Percentiles rank a stretch among this genome's conserved stretches.
Evolutionary conservation across 2,329 filamentous ascomycete genomes (phyloP).

Genomic region (Alternaria rosae): DNA sequence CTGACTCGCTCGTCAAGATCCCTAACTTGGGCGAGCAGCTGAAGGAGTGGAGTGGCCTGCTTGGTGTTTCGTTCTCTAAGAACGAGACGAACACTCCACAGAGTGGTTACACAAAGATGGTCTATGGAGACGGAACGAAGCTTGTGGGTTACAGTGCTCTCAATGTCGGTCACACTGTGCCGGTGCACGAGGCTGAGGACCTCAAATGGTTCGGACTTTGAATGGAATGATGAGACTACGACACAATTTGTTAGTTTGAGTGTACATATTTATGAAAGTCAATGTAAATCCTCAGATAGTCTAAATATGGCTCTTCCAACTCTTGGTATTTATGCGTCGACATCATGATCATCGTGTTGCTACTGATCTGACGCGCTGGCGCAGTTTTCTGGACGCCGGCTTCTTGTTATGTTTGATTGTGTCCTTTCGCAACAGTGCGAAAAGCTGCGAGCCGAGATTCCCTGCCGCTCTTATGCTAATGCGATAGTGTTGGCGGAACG

Average conservation of each 20-base stretch:
- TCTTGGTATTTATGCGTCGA: no score
- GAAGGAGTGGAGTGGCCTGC: conserved; percentile 40
- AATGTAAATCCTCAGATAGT: no score
- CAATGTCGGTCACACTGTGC: conserved; percentile 38
- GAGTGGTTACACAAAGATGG: conserved; percentile 34
- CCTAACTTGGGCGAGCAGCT: conserved; percentile 37
- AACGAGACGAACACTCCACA: conserved; percentile 32
- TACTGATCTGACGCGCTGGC: no score
- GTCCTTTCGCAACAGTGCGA: no score
- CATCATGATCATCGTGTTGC: no score
- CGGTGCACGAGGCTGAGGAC: conserved; percentile 17
- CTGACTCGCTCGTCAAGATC: conserved; percentile 41
- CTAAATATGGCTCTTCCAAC: no score
- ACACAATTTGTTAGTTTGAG: background rate
- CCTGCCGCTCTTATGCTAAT: no score
- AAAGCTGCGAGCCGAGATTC: no score
- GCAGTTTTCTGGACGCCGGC: no score
- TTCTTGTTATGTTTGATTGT: no score
- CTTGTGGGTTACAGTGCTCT: conserved; percentile 32
- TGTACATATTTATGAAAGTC: background rate
- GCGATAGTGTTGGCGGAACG: no score
- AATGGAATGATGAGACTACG: background rate
- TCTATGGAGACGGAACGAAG: conserved; percentile 38
- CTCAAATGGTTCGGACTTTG: conserved; percentile 18
- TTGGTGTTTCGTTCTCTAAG: conserved; percentile 22